A percentile compares a stretch with the other conserved stretches of the same genome.
These are phyloP conservation scores for Tetraselmis chui DNA, from an alignment of 139 green algal species.

Conservation along the genomic window DNA sequence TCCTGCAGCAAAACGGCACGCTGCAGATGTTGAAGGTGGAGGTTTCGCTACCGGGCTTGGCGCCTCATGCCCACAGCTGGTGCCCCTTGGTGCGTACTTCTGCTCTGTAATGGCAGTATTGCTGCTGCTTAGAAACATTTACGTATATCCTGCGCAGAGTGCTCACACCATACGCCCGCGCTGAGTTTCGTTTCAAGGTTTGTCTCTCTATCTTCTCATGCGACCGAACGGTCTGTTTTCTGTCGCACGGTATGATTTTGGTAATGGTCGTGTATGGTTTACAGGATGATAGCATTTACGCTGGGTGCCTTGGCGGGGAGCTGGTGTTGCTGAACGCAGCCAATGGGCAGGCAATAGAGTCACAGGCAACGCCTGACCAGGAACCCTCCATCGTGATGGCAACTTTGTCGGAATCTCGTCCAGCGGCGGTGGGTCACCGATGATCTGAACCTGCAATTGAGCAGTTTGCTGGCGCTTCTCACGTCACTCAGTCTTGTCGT, in stretches of 20 bases:
- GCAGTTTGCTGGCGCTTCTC: too few relatives aligned
- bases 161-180: too few relatives aligned
- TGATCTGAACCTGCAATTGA: too few relatives aligned
- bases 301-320: not conserved
- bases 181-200: too few relatives aligned
- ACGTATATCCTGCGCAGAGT: too few relatives aligned
- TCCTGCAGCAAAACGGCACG: not conserved
- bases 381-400: not conserved
- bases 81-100: not conserved
- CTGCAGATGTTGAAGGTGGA: not conserved
- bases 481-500: too few relatives aligned
- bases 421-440: not conserved
- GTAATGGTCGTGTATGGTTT: too few relatives aligned
- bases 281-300: not conserved
- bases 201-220: too few relatives aligned
- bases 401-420: not conserved
- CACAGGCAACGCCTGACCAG: not conserved
- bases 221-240: too few relatives aligned
- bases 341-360: not conserved
- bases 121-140: too few relatives aligned
- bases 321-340: not conserved
- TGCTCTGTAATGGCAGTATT: too few relatives aligned
- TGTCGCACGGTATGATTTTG: too few relatives aligned
- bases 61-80: not conserved
- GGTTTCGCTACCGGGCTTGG: not conserved